Evolutionary conservation across 192 early-diverging fungal species (phyloP), one percentile per base, ranked within the genome.

Genomic region (Phlyctochytrium planicorne): DNA sequence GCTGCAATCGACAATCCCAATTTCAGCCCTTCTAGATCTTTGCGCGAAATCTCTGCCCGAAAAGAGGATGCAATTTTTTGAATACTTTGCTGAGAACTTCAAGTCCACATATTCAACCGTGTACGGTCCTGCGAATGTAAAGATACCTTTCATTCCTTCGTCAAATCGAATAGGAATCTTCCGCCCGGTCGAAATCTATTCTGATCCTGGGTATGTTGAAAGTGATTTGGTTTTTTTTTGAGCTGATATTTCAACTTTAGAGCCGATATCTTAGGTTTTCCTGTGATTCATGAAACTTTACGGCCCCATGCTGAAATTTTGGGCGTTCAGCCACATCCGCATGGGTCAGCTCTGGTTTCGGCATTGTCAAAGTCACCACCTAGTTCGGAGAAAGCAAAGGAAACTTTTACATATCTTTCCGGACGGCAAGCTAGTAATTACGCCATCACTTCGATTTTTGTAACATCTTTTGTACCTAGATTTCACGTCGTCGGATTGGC

Each of bases 1-100:
- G 0, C 60, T 85, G 40, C 61, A 71, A 2, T 53, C 53, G 0
- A 52, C 50, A 0, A 72, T 85, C 12, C 75, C 79, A 0, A 40
- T 81, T 30, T 68, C 62, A 14, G 74, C 73, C 23, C 64, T 84
- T 6, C 25, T 84, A 0, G 60, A 40, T 1, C 17, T 27, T 3
- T 63, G 72, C 35, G 70, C 77, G 30, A 62, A 62, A 23, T 31
- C 66, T 4, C 62, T 53, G 14, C 52, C 60, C 2, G 61, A 32
- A 3, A 27, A 33, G 27, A 87, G 87, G 24, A 69, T 59, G 3
- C 69, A 82, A 16, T 81, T 89, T 0, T 59, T 96, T 16, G 66
- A 66, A 0, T 93, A 93, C 73, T 85, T 96, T 52, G 64, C 90
- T 4, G 88, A 91, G 10, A 78, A 93, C 57, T 86, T 80, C 61